These are phyloP conservation scores for Cercospora nicotianae DNA, from an alignment of 2,329 filamentous ascomycete genomes.

Conservation along the genomic window DNA sequence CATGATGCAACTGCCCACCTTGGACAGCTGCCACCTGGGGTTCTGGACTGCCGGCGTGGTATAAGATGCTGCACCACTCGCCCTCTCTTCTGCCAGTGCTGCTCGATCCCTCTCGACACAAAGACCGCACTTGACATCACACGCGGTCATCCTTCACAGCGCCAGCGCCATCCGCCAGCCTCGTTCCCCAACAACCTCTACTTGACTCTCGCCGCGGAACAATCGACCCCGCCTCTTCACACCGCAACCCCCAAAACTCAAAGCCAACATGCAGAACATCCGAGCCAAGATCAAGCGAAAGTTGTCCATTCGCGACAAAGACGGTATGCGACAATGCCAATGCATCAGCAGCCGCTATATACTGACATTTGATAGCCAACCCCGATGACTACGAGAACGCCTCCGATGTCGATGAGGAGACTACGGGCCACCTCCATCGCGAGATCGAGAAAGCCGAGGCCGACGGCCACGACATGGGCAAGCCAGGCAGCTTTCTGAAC, in stretches of 20 bases:
- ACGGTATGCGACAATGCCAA: conserved; percentile 30
- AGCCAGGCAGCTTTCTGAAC: conserved; percentile 41
- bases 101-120: neutral
- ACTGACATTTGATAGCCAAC: conserved; percentile 27
- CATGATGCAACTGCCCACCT: conserved; percentile 3
- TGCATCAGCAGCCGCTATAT: neutral
- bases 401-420: conserved; percentile 42
- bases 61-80: neutral
- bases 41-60: conserved; percentile 9
- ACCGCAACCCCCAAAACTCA: conserved; percentile 2
- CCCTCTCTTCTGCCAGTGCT: neutral
- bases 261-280: conserved; percentile 39
- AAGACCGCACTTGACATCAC: neutral
- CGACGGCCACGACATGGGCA: conserved; percentile 36
- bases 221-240: conserved; percentile 7
- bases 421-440: conserved; percentile 39
- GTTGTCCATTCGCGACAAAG: conserved; percentile 42
- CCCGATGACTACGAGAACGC: conserved; percentile 36
- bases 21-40: conserved; percentile 7
- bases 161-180: neutral
- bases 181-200: neutral
- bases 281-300: conserved; percentile 41
- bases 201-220: neutral
- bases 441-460: conserved; percentile 40
- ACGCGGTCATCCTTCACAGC: neutral